Conservation (phyloP, 2,329 filamentous ascomycete species). For the Bipolaris sorokiniana region DNA sequence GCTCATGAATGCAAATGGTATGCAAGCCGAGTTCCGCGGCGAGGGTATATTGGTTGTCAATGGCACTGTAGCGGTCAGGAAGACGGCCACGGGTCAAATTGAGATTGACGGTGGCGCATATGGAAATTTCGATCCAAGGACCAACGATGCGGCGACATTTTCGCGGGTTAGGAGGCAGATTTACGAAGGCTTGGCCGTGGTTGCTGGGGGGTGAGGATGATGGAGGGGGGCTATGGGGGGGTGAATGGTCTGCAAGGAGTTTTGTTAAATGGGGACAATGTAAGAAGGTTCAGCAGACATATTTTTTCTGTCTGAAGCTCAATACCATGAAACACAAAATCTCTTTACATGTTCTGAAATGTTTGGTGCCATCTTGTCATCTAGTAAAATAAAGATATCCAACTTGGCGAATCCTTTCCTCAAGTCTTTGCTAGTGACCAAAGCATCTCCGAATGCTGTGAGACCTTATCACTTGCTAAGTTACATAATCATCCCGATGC, state of each 20-base stretch:
- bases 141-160: constrained; percentile 69
- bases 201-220: constrained; percentile 62
- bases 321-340: neutral
- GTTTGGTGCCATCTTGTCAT: neutral
- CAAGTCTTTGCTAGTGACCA: neutral
- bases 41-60: constrained; percentile 92
- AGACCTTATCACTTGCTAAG: no score
- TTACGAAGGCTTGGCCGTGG: constrained; percentile 91
- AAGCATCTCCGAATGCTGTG: neutral
- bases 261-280: neutral
- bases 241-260: neutral
- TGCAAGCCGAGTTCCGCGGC: constrained; percentile 89
- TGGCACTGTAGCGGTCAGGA: constrained; percentile 83
- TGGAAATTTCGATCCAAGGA: constrained; percentile 48
- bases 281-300: neutral
- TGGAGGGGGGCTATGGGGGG: neutral
- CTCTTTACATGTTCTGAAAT: neutral
- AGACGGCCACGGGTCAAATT: constrained; percentile 83
- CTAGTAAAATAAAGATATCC: neutral
- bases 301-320: neutral
- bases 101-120: constrained; percentile 72
- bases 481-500: no score
- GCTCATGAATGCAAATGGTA: constrained; percentile 77
- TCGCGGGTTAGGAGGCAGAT: constrained; percentile 89
- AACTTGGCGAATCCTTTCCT: neutral